Evolutionary conservation across 129 eudicot genomes (phyloP), one percentile per base, ranked within the genome.

Genomic region (Pseudognaphalium luteoalbum): DNA sequence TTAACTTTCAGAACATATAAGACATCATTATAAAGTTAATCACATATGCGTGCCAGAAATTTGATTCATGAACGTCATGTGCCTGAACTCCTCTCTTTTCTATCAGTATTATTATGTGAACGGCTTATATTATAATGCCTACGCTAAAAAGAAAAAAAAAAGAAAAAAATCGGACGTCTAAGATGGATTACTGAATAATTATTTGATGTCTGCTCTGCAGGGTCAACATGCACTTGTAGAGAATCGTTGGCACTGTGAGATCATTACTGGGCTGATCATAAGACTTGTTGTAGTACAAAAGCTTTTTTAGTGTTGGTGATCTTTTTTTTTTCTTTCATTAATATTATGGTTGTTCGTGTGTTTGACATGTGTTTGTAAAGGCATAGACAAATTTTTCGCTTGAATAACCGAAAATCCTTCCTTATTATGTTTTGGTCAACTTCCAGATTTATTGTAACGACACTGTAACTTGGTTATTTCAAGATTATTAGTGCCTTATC

Each of bases 331-430:
- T 82, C 66, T 74, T 60, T 71, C 71, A 74, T 57, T 70, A 69
- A 41, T 76, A 32, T 71, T 25, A 29, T 35, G 78, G 65, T 84
- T 44, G 74, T 71, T 78, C 71, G 63, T 65, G 65, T 83, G 80
- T 86, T 86, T 82, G 81, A 71, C 75, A 72, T 79, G 83, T 74
- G 83, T 79, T 66, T 79, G 84, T 82, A 82, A 75, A 82, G 80
- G 17, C 82, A 60, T 4, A 16, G 32, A 71, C 81, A 54, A 42
- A 16, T 37, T 76, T 77, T 82, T 71, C 32, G 70, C 79, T 82
- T 78, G 74, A 82, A 72, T 82, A 72, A 77, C 77, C 39, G 79
- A 68, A 71, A 77, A 65, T 82, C 56, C 22, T 71, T 72, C 16
- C 34, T 50, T 72, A 19, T 73, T 44, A 58, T 71, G 66, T 72